Evolutionary conservation across 352 stramenopile species (phyloP), one percentile per base, ranked within the genome.

Genomic region (Globisporangium solare): DNA sequence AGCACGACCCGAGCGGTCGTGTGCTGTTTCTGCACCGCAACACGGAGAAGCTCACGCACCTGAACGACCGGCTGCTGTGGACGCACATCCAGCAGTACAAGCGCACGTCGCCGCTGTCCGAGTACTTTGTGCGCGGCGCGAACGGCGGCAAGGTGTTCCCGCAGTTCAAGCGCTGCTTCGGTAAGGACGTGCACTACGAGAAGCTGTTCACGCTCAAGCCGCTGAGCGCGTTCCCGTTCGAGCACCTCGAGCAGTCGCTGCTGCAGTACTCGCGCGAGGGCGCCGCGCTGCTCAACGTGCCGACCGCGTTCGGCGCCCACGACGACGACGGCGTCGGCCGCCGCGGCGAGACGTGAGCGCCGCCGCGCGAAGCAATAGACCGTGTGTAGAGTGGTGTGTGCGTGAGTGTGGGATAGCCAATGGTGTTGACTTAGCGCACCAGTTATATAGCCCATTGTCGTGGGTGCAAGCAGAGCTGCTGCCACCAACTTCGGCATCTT

Each of bases 131-230:
- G 40, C 76, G 76, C 42, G 78, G 78, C 2, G 78, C 76, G 12
- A 86, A 87, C 32, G 78, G 76, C 35, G 76, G 74, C 54, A 86
- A 89, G 51, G 68, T 84, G 0, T 89, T 86, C 53, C 74, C 76
- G 22, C 68, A 83, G 58, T 89, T 87, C 50, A 80, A 79, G 51
- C 70, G 76, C 0, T 89, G 76, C 49, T 89, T 87, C 53, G 79
- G 79, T 37, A 86, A 86, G 58, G 76, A 86, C 52, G 72, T 83
- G 27, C 71, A 77, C 51, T 89, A 86, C 58, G 70, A 86, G 14
- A 85, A 84, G 57, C 61, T 79, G 20, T 89, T 87, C 54, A 79
- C 71, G 22, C 61, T 91, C 11, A 86, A 83, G 39, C 74, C 81
- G 14, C 75, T 91, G 61, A 80, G 62, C 42, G 74, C 74, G 14